Evolutionary conservation across 805 yeast species (phyloP), one percentile per base, ranked within the genome.

Genomic region (Wickerhamiella australiensis): DNA sequence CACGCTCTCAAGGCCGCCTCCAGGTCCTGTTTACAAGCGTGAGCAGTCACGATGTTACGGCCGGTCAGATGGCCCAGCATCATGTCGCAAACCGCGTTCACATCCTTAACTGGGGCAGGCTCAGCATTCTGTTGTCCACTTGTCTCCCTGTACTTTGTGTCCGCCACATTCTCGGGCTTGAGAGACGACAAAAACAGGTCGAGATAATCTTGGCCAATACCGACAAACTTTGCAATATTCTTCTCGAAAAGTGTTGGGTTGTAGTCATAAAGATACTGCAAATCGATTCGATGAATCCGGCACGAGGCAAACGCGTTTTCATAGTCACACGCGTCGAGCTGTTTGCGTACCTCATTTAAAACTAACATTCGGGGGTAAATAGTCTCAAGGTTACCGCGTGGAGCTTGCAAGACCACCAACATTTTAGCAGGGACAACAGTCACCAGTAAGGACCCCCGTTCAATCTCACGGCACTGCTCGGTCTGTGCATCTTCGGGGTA

Each of bases 341-440:
- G 73, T 29, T 74, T 70, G 56, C 98, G 75, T 22, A 92, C 94
- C 20, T 82, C 92, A 11, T 84, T 75, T 36, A 92, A 68, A 2
- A 90, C 94, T 82, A 92, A 79, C 42, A 92, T 83, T 63, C 98
- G 75, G 12, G 99, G 98, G 59, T 78, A 80, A 17, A 92, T 83
- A 0, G 97, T 87, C 65, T 92, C 99, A 56, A 92, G 68, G 60
- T 92, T 92, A 53, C 99, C 99, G 63, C 99, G 76, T 52, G 94
- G 94, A 3, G 96, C 96, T 64, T 92, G 96, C 48, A 92, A 70
- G 3, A 85, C 79, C 17, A 94, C 87, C 0, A 88, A 75, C 50
- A 87, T 79, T 50, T 77, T 82, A 0, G 90, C 77, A 1, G 96
- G 96, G 59, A 87, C 81, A 1, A 78, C 77, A 36, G 87, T 71